A percentile compares a stretch with the other conserved stretches of the same genome.
phyloP scores from a whole-genome alignment of 2,329 filamentous ascomycete species.

The Periconia macrospinosa region DNA sequence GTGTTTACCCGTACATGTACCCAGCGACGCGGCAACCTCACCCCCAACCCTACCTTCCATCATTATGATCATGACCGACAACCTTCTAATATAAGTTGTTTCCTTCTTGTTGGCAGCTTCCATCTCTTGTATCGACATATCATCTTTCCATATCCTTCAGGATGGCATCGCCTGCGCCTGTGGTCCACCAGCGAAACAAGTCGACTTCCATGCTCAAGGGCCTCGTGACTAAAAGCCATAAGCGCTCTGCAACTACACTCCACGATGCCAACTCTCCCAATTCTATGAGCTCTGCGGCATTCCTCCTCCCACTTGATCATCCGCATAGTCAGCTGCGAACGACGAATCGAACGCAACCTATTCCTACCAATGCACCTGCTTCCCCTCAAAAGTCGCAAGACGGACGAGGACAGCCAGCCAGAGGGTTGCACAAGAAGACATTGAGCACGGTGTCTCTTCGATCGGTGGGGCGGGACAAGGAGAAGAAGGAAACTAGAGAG shows the following conservation, averaged over 20 bases:
- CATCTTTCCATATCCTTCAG: constrained; percentile 8
- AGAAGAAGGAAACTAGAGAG: constrained; percentile 38
- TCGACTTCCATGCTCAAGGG: constrained; percentile 53
- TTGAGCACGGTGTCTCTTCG: constrained; percentile 58
- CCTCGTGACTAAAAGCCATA: constrained; percentile 55
- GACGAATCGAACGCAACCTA: constrained; percentile 39
- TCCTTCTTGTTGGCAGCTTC: background rate
- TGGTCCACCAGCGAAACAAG: constrained; percentile 43
- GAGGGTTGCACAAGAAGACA: constrained; percentile 55
- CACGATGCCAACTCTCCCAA: constrained; percentile 29
- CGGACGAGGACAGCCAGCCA: constrained; percentile 33
- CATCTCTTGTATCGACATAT: background rate
- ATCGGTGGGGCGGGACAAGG: constrained; percentile 53
- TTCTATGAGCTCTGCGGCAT: constrained; percentile 30
- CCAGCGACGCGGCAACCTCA: background rate
- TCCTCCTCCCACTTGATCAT: constrained; percentile 55
- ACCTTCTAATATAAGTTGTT: background rate
- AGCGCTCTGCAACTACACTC: constrained; percentile 46
- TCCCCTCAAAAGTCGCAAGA: constrained; percentile 45
- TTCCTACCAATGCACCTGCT: constrained; percentile 35
- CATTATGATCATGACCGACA: background rate
- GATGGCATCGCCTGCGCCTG: constrained; percentile 30
- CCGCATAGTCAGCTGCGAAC: constrained; percentile 44
- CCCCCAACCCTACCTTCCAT: background rate
- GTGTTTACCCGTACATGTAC: background rate